A percentile compares a stretch with the other conserved stretches of the same genome.
Conservation (phyloP, 2,329 filamentous ascomycete species). For the Trichoderma endophyticum region DNA sequence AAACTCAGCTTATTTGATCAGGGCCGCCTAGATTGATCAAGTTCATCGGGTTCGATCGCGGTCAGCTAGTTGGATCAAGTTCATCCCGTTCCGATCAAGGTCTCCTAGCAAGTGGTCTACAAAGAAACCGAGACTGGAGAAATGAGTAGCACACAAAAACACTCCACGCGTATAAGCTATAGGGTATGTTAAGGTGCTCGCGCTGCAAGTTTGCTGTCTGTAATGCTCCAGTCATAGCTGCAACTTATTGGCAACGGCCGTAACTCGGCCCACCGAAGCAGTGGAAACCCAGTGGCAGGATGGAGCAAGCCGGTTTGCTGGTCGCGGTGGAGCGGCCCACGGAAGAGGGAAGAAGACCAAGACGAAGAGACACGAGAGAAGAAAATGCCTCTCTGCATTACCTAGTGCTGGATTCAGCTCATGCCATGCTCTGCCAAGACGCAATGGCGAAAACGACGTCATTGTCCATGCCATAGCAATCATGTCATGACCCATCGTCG, state of each 20-base stretch:
- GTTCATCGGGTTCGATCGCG: too few species aligned
- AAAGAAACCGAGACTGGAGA: too few species aligned
- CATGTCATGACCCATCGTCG: neutral
- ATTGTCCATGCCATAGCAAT: neutral
- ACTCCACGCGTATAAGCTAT: too few species aligned
- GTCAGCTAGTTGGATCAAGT: neutral
- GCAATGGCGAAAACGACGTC: neutral
- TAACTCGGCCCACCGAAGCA: neutral
- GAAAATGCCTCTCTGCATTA: conserved; percentile 2
- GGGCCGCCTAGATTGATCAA: too few species aligned
- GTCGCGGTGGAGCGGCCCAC: neutral
- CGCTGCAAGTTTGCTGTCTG: too few species aligned
- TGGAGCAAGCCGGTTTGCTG: neutral
- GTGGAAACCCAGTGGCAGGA: neutral
- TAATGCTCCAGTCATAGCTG: neutral
- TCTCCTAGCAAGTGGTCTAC: too few species aligned
- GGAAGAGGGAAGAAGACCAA: neutral
- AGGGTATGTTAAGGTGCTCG: too few species aligned
- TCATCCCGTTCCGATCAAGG: too few species aligned
- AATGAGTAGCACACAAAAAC: too few species aligned
- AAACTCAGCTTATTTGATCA: too few species aligned
- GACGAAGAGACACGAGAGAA: neutral
- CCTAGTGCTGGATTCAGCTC: neutral
- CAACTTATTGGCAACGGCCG: neutral
- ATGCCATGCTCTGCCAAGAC: neutral